Base-by-base conservation (phyloP, 139 green algal genomes). In the Tetraselmis striata region DNA sequence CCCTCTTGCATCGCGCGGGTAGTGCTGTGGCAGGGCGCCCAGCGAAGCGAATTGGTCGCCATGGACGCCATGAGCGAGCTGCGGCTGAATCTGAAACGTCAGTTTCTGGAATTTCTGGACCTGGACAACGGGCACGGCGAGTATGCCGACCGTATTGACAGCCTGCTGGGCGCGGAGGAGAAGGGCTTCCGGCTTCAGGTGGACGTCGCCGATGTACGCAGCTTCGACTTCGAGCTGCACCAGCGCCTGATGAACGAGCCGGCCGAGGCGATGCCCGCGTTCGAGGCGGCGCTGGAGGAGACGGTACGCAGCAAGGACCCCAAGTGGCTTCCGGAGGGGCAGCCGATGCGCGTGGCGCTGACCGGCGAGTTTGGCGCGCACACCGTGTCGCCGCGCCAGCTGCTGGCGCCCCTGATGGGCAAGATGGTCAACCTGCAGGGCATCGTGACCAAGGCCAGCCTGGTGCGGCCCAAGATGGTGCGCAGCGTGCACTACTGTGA, bases 391-490 rank as follows among this genome's bases (percentile, higher is more conserved):
- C 96, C 97, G 0, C 84, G 96, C 18, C 83, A 95, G 58, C 90
- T 99, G 22, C 89, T 92, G 1, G 93, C 92, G 1, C 58, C 80
- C 23, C 90, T 93, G 77, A 84, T 99, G 58, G 90, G 89, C 86
- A 89, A 95, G 85, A 85, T 99, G 59, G 96, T 99, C 0, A 87
- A 85, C 75, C 90, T 99, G 58, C 93, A 97, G 32, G 97, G 97
- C 84, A 99, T 99, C 81, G 94, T 99, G 1, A 99, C 97, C 31
- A 95, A 95, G 83, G 93, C 87, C 88, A 94, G 92, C 0, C 85
- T 96, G 24, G 95, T 98, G 45, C 90, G 94, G 24, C 95, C 95
- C 59, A 98, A 98, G 88, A 84, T 98, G 75, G 90, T 94, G 28
- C 91, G 90, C 75, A 93, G 81, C 27, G 94, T 97, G 75, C 97